Percentiles rank a stretch among this genome's conserved stretches.
Evolutionary conservation across 306 rosid species (phyloP).

Genomic region (Cucurbita moschata): DNA sequence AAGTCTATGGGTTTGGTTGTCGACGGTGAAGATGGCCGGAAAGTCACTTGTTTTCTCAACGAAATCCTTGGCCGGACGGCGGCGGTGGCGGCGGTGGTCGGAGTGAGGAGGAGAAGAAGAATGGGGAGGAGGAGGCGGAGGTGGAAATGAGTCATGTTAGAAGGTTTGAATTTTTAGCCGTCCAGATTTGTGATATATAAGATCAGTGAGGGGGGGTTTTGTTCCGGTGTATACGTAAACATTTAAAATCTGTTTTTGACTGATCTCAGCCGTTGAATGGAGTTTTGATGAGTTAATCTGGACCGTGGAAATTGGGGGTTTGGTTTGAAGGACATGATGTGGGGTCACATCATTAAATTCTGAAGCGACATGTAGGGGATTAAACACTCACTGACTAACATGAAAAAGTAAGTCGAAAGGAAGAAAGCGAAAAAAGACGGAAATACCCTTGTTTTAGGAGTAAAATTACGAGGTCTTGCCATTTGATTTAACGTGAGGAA

Average conservation of each 20-base stretch:
- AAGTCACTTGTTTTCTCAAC: constrained; percentile 22
- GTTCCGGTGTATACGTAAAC: background rate
- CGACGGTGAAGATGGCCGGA: constrained; percentile 13
- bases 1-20: constrained; percentile 18
- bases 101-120: constrained; percentile 19
- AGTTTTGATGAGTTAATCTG: background rate
- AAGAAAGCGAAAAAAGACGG: background rate
- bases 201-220: background rate
- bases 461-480: background rate
- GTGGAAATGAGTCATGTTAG: constrained; percentile 38
- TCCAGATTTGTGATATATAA: background rate
- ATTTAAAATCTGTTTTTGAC: background rate
- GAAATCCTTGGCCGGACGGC: constrained; percentile 12
- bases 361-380: constrained; percentile 16
- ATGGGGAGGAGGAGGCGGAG: constrained; percentile 14
- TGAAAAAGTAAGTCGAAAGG: constrained; percentile 6
- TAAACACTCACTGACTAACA: constrained; percentile 8
- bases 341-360: constrained; percentile 23
- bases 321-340: constrained; percentile 26
- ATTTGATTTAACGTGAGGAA: background rate
- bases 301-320: constrained; percentile 6
- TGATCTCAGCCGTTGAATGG: background rate
- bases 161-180: background rate
- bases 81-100: constrained; percentile 16
- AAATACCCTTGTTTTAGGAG: background rate